These are phyloP conservation scores for Albifimbria verrucaria DNA, from an alignment of 2,329 filamentous ascomycete genomes.

Conservation along the genomic window DNA sequence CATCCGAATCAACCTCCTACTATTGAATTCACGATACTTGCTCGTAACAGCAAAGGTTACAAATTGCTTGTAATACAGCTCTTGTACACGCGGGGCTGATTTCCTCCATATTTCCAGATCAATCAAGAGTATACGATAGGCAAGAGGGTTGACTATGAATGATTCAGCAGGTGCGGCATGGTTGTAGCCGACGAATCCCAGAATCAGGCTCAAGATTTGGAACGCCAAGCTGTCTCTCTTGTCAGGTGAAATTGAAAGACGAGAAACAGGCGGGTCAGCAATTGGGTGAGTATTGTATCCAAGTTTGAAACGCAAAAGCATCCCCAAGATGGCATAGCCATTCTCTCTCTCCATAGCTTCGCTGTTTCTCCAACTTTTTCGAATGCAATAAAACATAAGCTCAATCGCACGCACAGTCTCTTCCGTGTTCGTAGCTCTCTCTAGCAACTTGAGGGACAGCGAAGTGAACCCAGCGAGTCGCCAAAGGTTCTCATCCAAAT, in stretches of 20 bases:
- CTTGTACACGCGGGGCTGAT: conserved; percentile 72
- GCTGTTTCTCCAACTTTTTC: conserved; percentile 93
- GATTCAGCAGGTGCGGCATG: conserved; percentile 77
- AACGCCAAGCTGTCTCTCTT: conserved; percentile 55
- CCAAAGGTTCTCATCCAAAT: conserved; percentile 91
- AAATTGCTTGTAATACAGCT: conserved; percentile 92
- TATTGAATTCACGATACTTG: conserved; percentile 90
- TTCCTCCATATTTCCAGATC: conserved; percentile 92
- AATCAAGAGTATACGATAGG: conserved; percentile 86
- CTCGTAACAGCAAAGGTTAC: conserved; percentile 83
- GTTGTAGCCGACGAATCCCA: conserved; percentile 87
- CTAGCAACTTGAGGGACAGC: conserved; percentile 78
- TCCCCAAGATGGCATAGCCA: conserved; percentile 83
- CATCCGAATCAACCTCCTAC: conserved; percentile 82
- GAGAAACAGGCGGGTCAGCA: conserved; percentile 28
- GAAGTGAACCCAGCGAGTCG: conserved; percentile 87
- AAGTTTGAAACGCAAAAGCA: conserved; percentile 80
- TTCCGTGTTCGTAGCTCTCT: conserved; percentile 67
- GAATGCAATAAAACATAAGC: conserved; percentile 80
- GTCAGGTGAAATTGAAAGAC: conserved; percentile 44
- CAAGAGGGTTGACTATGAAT: conserved; percentile 92
- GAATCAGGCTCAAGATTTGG: conserved; percentile 70
- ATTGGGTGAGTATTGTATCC: conserved; percentile 42
- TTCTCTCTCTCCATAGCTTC: conserved; percentile 97
- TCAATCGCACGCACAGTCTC: conserved; percentile 75